These are phyloP conservation scores for Chaetoscypha palmicola DNA, from an alignment of 2,329 filamentous ascomycete species.

Conservation along the genomic window DNA sequence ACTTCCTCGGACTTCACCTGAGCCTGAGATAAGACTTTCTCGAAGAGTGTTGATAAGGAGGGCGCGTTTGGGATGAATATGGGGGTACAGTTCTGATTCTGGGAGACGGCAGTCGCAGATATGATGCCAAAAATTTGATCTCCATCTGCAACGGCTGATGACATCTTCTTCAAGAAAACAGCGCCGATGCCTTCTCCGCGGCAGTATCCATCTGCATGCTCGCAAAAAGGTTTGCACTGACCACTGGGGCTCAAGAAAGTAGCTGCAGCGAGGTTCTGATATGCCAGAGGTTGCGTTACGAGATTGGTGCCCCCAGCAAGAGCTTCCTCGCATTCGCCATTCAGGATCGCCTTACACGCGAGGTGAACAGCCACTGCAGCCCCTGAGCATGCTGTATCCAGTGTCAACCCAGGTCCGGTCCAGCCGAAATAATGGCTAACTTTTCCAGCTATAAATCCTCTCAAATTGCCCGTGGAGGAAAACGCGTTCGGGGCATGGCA, in stretches of 20 bases:
- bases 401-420: conserved; percentile 57
- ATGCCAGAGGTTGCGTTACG: neutral
- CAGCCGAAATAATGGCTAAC: conserved; percentile 8
- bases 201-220: conserved; percentile 11
- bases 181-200: conserved; percentile 47
- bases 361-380: conserved; percentile 47
- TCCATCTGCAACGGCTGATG: conserved; percentile 48
- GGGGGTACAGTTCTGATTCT: conserved; percentile 50
- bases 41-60: conserved; percentile 32
- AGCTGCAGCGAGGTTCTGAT: conserved; percentile 1
- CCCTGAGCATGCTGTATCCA: conserved; percentile 52
- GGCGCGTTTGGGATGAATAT: conserved; percentile 45
- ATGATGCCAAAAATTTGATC: conserved; percentile 51
- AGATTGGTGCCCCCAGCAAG: conserved; percentile 11
- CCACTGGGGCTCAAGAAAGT: conserved; percentile 27
- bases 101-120: conserved; percentile 44
- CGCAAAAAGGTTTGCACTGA: conserved; percentile 34
- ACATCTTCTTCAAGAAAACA: conserved; percentile 50
- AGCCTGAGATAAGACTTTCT: neutral
- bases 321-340: conserved; percentile 32
- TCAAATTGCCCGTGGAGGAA: conserved; percentile 6
- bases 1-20: neutral
- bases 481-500: conserved; percentile 6
- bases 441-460: conserved; percentile 3
- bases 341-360: conserved; percentile 41